Percentiles rank a stretch among this genome's conserved stretches.
Conservation (phyloP, 257 asterid species). For the Solanum gracilifrons region DNA sequence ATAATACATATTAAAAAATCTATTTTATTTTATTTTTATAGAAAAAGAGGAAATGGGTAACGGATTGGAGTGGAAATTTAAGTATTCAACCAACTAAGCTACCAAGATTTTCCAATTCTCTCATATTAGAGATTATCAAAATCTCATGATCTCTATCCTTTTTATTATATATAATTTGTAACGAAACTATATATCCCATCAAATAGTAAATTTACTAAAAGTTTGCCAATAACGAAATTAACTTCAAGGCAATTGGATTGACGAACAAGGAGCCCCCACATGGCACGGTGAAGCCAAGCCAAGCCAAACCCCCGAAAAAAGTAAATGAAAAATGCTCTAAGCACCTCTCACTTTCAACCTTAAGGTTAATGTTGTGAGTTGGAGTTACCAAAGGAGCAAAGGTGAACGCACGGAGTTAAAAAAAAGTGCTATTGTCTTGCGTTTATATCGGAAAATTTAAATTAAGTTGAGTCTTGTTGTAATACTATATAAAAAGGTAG, state of each 20-base stretch:
- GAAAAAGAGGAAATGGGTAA: background rate
- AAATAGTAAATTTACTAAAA: background rate
- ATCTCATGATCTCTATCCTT: background rate
- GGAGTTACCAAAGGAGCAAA: too few relatives aligned
- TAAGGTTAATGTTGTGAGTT: too few relatives aligned
- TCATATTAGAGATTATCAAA: background rate
- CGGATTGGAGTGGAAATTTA: background rate
- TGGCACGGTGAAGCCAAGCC: background rate
- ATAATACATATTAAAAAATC: background rate
- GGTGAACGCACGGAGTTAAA: background rate
- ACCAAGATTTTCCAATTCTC: accelerated
- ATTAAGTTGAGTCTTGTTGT: too few relatives aligned
- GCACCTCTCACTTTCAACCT: background rate
- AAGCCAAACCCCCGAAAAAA: background rate
- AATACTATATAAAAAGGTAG: too few relatives aligned
- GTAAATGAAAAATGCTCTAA: background rate
- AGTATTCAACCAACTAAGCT: background rate
- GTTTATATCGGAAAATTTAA: too few relatives aligned
- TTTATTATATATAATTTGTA: background rate
- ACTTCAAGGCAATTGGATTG: background rate
- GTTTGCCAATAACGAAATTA: background rate
- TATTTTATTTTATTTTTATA: background rate
- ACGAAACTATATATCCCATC: background rate
- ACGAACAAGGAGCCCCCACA: background rate
- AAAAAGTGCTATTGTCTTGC: background rate